Conservation (phyloP, 169 alveolate species). For the Plasmodium vinckei region DNA sequence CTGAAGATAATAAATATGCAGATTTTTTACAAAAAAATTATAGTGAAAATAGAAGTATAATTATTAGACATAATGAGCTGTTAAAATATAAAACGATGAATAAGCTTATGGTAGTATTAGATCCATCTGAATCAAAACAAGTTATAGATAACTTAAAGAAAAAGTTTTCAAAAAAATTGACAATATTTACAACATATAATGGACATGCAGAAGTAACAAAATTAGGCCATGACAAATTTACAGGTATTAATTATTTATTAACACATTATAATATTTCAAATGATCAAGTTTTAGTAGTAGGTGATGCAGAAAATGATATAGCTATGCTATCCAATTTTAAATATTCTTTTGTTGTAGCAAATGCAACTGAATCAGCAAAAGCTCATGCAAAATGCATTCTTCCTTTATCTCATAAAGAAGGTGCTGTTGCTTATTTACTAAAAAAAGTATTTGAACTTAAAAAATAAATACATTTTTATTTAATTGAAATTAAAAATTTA, state of each 20-base stretch:
- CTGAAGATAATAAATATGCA: conserved; percentile 71
- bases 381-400: conserved; percentile 55
- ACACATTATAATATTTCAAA: conserved; percentile 47
- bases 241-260: conserved; percentile 60
- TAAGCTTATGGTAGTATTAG: conserved; percentile 58
- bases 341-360: conserved; percentile 72
- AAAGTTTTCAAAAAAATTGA: conserved; percentile 22
- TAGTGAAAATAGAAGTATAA: conserved; percentile 68
- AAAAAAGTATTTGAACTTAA: conserved; percentile 57
- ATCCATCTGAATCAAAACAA: conserved; percentile 66
- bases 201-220: conserved; percentile 71
- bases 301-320: conserved; percentile 74
- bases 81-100: conserved; percentile 59
- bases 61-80: conserved; percentile 69
- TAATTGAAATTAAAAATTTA: too few species aligned
- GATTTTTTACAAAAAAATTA: conserved; percentile 66
- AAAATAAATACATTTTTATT: not conserved
- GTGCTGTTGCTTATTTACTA: conserved; percentile 71
- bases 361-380: conserved; percentile 69
- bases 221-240: conserved; percentile 68
- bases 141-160: conserved; percentile 39
- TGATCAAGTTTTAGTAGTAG: conserved; percentile 74
- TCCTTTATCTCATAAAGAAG: conserved; percentile 50
- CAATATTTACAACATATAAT: conserved; percentile 71
- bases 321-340: conserved; percentile 68